These are phyloP conservation scores for Syzygium aromaticum DNA, from an alignment of 345 rosid species.

Conservation along the genomic window DNA sequence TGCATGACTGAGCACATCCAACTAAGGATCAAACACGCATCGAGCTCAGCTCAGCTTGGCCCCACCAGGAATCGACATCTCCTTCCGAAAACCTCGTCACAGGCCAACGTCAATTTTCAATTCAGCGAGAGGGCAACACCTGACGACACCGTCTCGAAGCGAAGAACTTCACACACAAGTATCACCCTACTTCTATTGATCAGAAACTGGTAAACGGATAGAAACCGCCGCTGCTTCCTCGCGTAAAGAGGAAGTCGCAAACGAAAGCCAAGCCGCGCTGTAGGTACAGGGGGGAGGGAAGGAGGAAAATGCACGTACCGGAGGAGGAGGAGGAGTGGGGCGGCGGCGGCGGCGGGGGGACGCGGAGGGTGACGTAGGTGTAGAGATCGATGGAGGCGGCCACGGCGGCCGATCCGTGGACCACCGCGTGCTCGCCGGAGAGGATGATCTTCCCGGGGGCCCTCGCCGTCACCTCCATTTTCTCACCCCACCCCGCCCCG, in stretches of 20 bases:
- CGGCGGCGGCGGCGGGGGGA: too few relatives aligned
- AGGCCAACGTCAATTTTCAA: neutral
- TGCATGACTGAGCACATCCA: neutral
- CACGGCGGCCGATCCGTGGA: constrained; percentile 88
- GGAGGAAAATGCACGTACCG: constrained; percentile 14
- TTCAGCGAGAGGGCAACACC: neutral
- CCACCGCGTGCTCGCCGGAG: constrained; percentile 94
- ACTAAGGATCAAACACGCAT: neutral
- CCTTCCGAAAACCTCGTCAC: neutral
- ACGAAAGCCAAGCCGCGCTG: neutral
- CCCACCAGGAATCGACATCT: neutral
- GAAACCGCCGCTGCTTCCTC: neutral
- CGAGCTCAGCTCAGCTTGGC: neutral
- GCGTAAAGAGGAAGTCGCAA: neutral
- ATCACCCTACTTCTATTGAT: neutral
- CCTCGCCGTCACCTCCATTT: constrained; percentile 82
- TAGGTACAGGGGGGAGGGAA: neutral
- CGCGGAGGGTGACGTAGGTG: constrained; percentile 48
- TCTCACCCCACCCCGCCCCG: neutral
- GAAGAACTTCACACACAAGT: neutral
- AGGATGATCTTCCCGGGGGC: constrained; percentile 98
- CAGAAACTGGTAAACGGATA: neutral
- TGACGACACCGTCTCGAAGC: neutral
- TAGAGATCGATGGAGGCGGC: constrained; percentile 88
- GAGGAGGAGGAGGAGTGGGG: constrained; percentile 9